Conservation (phyloP, 2,329 filamentous ascomycete species). For the Neurospora sp. region DNA sequence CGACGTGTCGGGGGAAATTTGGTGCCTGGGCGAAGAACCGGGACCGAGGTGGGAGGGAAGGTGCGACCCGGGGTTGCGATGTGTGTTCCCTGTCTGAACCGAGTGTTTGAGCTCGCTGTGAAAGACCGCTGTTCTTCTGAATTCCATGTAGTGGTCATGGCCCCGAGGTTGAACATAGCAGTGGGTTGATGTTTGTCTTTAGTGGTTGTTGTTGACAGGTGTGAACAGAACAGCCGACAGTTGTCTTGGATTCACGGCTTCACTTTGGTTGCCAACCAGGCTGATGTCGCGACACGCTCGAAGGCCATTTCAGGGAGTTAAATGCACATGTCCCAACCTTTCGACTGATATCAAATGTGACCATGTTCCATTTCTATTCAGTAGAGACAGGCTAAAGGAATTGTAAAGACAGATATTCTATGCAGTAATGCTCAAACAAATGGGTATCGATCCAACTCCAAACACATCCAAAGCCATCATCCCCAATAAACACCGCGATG, state of each 20-base stretch:
- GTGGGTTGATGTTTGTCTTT: background rate
- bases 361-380: background rate
- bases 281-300: background rate
- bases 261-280: background rate
- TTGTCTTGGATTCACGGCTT: background rate
- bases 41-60: background rate
- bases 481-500: background rate
- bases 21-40: background rate
- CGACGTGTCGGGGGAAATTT: background rate
- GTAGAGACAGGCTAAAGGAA: background rate
- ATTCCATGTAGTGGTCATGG: background rate
- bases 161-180: background rate
- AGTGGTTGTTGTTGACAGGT: background rate
- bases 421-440: background rate
- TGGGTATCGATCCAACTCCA: background rate
- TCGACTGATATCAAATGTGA: background rate
- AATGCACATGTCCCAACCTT: background rate
- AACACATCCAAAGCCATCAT: background rate
- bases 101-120: background rate
- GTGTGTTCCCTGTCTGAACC: background rate
- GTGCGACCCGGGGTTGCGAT: background rate
- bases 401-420: background rate
- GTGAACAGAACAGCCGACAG: background rate
- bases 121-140: background rate
- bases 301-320: background rate